Conservation (phyloP, 2,329 filamentous ascomycete genomes). For the Fusarium denticulatum region DNA sequence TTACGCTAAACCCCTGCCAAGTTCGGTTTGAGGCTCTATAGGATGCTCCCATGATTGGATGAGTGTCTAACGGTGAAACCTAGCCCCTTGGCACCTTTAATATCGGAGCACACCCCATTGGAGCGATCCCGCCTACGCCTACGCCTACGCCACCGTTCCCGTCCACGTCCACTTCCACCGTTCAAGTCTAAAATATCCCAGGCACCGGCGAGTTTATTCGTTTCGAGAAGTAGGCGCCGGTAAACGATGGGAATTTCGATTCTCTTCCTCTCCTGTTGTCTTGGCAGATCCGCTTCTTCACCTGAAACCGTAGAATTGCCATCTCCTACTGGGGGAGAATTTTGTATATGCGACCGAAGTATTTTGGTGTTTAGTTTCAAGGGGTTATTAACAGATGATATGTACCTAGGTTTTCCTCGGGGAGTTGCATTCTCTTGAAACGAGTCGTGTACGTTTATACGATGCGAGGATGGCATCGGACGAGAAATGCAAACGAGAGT, state of each 20-base stretch:
- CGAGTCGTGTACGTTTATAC: not conserved
- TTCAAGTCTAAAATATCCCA: not conserved
- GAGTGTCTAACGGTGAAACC: conserved; percentile 24
- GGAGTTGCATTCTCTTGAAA: conserved; percentile 17
- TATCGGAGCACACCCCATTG: conserved; percentile 31
- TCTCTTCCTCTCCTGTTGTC: not conserved
- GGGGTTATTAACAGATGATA: not conserved
- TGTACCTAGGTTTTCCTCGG: not conserved
- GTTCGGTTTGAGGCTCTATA: conserved; percentile 37
- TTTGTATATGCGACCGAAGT: not conserved
- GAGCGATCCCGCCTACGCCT: not conserved
- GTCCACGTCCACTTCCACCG: not conserved
- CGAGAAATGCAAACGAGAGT: conserved; percentile 7
- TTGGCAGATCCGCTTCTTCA: conserved; percentile 12
- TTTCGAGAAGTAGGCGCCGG: conserved; percentile 17
- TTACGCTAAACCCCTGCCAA: conserved; percentile 4
- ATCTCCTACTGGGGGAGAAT: conserved; percentile 33
- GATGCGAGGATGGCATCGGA: not conserved
- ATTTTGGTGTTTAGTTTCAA: conserved; percentile 17
- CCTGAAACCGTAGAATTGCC: conserved; percentile 28
- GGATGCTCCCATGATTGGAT: conserved; percentile 21
- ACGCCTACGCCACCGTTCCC: not conserved
- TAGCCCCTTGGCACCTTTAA: conserved; percentile 24
- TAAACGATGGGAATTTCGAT: not conserved
- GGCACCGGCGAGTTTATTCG: not conserved